Evolutionary conservation across 2,329 filamentous ascomycete species (phyloP).

Genomic region (Didymella pinodella): DNA sequence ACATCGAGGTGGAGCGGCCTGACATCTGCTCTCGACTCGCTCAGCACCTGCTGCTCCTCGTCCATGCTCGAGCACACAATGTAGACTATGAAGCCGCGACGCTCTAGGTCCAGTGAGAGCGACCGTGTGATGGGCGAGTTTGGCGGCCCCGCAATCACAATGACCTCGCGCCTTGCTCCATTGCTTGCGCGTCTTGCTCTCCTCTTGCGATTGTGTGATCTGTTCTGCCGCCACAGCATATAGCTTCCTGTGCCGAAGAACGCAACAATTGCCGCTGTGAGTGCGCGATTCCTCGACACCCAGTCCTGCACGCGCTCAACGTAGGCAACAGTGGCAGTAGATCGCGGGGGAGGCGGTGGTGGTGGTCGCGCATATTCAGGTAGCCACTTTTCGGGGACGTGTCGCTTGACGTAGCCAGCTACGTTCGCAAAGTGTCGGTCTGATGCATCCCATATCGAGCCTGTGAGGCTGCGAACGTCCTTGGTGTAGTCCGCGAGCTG

Average conservation of each 20-base stretch:
- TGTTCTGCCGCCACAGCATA: slow-evolving; percentile 68
- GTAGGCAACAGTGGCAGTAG: slow-evolving; percentile 55
- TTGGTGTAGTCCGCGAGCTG: slow-evolving; percentile 66
- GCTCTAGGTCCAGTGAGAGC: slow-evolving; percentile 84
- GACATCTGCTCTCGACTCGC: slow-evolving; percentile 81
- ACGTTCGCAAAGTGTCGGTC: slow-evolving; percentile 82
- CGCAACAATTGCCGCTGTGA: slow-evolving; percentile 75
- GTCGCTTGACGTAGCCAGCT: slow-evolving; percentile 73
- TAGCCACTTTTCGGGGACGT: slow-evolving; percentile 73
- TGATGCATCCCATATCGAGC: slow-evolving; percentile 78
- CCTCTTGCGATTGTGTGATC: slow-evolving; percentile 67
- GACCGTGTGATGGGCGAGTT: slow-evolving; percentile 84
- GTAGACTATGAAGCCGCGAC: slow-evolving; percentile 92
- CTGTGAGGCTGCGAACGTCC: slow-evolving; percentile 75
- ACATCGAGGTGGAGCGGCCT: slow-evolving; percentile 83
- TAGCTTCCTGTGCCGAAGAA: slow-evolving; percentile 71
- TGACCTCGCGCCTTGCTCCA: slow-evolving; percentile 86
- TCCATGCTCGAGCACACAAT: slow-evolving; percentile 85
- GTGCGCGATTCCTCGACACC: slow-evolving; percentile 74
- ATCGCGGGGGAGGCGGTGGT: slow-evolving; percentile 53
- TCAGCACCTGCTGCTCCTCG: slow-evolving; percentile 80
- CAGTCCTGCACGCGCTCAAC: slow-evolving; percentile 71
- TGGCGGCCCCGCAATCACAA: slow-evolving; percentile 87
- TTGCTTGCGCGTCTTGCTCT: slow-evolving; percentile 80
- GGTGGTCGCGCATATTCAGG: slow-evolving; percentile 72